These are phyloP conservation scores for Oryza meridionalis DNA, from an alignment of 176 grass and related monocot species.

Conservation along the genomic window DNA sequence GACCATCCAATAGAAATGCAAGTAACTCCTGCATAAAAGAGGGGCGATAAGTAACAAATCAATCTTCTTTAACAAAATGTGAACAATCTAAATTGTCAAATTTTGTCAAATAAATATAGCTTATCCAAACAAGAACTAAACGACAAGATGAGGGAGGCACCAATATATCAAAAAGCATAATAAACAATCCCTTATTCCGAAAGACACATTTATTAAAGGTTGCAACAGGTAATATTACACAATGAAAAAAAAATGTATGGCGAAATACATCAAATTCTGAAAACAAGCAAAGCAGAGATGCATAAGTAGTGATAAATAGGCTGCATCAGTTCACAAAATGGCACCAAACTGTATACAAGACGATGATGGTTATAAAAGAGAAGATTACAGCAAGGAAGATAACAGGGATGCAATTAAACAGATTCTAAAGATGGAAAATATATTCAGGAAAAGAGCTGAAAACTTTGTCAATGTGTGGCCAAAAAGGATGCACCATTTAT, in stretches of 20 bases:
- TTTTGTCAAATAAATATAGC: not conserved
- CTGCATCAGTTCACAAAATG: too few species aligned
- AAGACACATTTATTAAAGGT: not conserved
- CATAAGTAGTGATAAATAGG: too few species aligned
- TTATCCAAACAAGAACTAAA: not conserved
- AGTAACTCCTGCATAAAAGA: constrained; percentile 78
- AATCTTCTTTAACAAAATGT: not conserved
- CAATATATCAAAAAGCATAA: not conserved
- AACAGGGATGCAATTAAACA: too few species aligned
- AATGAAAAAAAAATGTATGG: not conserved
- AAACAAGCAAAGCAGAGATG: not conserved
- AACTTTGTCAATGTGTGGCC: too few species aligned
- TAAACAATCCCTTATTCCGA: not conserved
- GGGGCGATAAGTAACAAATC: not conserved
- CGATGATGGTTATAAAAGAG: too few species aligned
- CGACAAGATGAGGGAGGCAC: not conserved
- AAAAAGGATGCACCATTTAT: too few species aligned
- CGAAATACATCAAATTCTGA: not conserved
- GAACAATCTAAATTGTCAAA: not conserved
- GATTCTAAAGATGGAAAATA: too few species aligned
- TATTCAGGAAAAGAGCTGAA: too few species aligned
- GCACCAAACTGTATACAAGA: too few species aligned
- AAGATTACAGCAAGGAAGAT: too few species aligned
- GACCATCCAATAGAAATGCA: constrained; percentile 94
- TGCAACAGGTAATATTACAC: not conserved